These are phyloP conservation scores for Rhodotorula sp. DNA, from an alignment of 1,284 basidiomycete genomes.

Conservation along the genomic window DNA sequence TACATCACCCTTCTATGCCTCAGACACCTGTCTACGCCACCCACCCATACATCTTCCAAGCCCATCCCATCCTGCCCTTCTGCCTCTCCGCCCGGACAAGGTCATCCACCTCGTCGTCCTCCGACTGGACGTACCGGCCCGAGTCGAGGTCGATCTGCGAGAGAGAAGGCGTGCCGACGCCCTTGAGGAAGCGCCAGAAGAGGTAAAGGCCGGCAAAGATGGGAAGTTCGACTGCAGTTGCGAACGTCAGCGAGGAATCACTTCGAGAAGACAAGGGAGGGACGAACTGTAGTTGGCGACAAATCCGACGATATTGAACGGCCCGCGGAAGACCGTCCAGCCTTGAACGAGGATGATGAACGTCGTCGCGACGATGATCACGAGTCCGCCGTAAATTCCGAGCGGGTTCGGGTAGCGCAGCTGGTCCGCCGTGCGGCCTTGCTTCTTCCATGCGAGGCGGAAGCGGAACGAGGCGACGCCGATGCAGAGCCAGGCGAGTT, in stretches of 20 bases:
- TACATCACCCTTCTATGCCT: no score
- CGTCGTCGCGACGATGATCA: slow-evolving; percentile 38
- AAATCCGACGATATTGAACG: slow-evolving; percentile 42
- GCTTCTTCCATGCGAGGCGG: slow-evolving; percentile 22
- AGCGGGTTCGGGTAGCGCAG: slow-evolving; percentile 26
- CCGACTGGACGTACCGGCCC: slow-evolving; percentile 12
- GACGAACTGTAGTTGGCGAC: slow-evolving; percentile 33
- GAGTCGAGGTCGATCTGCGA: slow-evolving; percentile 37
- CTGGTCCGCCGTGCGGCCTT: slow-evolving; percentile 18
- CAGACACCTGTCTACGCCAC: background rate
- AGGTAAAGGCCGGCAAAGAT: slow-evolving; percentile 35
- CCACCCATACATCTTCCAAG: slow-evolving; percentile 29
- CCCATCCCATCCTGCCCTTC: slow-evolving; percentile 17
- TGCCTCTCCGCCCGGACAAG: slow-evolving; percentile 9
- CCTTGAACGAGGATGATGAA: slow-evolving; percentile 47
- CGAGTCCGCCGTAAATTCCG: slow-evolving; percentile 14
- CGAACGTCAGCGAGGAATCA: background rate
- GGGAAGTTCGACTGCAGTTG: slow-evolving; percentile 37
- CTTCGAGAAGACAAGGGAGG: background rate
- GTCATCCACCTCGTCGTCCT: slow-evolving; percentile 12
- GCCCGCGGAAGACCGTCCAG: slow-evolving; percentile 41
- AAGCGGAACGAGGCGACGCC: slow-evolving; percentile 35
- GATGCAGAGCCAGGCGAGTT: slow-evolving; percentile 38
- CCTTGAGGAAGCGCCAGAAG: slow-evolving; percentile 28
- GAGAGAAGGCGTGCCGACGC: slow-evolving; percentile 14